Percentiles rank a stretch among this genome's conserved stretches.
phyloP scores from a whole-genome alignment of 306 rosid genomes.

The Luffa aegyptiaca region DNA sequence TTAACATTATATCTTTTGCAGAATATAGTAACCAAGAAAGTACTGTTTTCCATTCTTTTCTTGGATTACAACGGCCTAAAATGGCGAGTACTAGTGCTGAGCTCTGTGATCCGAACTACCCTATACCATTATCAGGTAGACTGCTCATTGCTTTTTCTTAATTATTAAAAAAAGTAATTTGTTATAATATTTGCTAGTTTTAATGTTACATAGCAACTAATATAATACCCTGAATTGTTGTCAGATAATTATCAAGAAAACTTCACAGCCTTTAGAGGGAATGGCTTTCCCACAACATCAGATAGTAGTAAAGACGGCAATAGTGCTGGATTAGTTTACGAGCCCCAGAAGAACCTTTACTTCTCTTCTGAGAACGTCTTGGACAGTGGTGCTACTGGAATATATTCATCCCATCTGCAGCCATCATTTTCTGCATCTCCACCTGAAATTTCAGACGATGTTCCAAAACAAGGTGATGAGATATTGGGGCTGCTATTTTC shows the following conservation, averaged over 20 bases:
- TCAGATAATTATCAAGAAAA: slow-evolving; percentile 46
- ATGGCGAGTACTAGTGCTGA: slow-evolving; percentile 29
- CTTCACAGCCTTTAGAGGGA: slow-evolving; percentile 25
- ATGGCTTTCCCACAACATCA: slow-evolving; percentile 30
- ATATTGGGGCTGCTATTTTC: slow-evolving; percentile 21
- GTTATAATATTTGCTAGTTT: not conserved
- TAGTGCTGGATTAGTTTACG: slow-evolving; percentile 25
- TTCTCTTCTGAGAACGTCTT: slow-evolving; percentile 33
- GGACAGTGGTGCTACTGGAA: slow-evolving; percentile 23
- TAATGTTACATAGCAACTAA: not conserved
- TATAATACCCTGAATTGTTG: not conserved
- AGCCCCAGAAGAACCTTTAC: slow-evolving; percentile 18
- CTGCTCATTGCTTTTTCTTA: slow-evolving; percentile 10
- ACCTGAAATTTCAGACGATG: slow-evolving; percentile 19
- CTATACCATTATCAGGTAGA: slow-evolving; percentile 33
- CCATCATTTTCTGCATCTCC: slow-evolving; percentile 31
- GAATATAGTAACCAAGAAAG: slow-evolving; percentile 44
- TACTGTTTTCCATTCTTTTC: slow-evolving; percentile 32
- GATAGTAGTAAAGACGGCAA: slow-evolving; percentile 23
- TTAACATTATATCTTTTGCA: slow-evolving; percentile 25
- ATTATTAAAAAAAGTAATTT: not conserved
- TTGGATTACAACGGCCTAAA: slow-evolving; percentile 32
- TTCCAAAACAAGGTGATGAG: slow-evolving; percentile 38
- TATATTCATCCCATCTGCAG: slow-evolving; percentile 33
- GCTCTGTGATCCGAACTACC: slow-evolving; percentile 26